Conservation (phyloP, 2,329 filamentous ascomycete genomes). For the Alternaria consortialis region DNA sequence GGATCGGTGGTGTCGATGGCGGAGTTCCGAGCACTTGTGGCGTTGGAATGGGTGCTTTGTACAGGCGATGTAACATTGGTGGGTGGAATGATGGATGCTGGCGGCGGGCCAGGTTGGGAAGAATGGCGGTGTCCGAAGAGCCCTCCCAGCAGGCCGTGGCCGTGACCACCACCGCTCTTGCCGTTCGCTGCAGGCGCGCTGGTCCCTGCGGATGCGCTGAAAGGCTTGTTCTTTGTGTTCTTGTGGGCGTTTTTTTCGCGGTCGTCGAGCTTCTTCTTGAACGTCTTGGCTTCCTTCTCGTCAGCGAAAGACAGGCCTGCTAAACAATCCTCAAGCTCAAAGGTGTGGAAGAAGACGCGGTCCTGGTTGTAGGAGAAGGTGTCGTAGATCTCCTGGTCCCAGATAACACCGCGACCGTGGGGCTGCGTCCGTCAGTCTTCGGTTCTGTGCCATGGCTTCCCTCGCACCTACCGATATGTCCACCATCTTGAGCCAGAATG, state of each 20-base stretch:
- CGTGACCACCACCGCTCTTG: constrained; percentile 40
- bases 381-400: constrained; percentile 89
- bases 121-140: constrained; percentile 62
- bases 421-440: constrained; percentile 62
- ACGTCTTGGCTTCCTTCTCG: constrained; percentile 96
- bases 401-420: constrained; percentile 42
- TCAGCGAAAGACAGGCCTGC: constrained; percentile 92
- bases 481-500: constrained; percentile 97
- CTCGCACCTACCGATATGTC: constrained; percentile 81
- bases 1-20: constrained; percentile 70
- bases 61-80: constrained; percentile 51
- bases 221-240: constrained; percentile 80
- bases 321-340: constrained; percentile 91
- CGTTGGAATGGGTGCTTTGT: constrained; percentile 44
- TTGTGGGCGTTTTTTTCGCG: constrained; percentile 95
- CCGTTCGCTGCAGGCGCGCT: constrained; percentile 39
- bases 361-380: constrained; percentile 96
- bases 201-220: constrained; percentile 57
- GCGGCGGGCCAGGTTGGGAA: constrained; percentile 51
- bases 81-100: constrained; percentile 61
- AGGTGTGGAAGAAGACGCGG: constrained; percentile 95
- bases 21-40: constrained; percentile 52
- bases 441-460: not conserved
- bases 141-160: constrained; percentile 61
- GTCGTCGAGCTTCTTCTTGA: constrained; percentile 97